phyloP scores from a whole-genome alignment of 129 eudicot species.

The Flaveria brownii region DNA sequence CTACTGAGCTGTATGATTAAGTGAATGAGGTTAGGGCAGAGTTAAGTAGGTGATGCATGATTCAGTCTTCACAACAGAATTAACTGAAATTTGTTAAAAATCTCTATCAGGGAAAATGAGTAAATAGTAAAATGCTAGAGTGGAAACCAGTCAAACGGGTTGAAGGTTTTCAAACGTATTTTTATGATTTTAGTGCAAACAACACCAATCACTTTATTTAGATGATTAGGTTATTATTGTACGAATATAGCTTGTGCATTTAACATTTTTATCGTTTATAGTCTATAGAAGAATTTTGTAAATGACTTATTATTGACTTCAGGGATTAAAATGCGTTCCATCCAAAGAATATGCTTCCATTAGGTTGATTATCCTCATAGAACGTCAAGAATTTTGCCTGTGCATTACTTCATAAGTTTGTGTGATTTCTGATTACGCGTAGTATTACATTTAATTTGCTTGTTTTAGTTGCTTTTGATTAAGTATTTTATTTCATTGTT shows the following conservation, averaged over 20 bases:
- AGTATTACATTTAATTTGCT: neutral
- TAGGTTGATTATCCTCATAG: neutral
- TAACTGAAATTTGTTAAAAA: neutral
- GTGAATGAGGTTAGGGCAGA: neutral
- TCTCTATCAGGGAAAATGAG: neutral
- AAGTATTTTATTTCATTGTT: neutral
- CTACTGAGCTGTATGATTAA: neutral
- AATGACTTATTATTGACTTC: neutral
- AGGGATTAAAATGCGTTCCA: neutral
- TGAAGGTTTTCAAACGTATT: neutral
- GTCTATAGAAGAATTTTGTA: neutral
- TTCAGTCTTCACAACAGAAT: neutral
- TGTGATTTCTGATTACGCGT: neutral
- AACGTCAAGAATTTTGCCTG: neutral
- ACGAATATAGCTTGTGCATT: neutral
- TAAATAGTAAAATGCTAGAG: neutral
- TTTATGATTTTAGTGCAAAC: neutral
- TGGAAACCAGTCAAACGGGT: neutral
- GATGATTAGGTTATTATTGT: neutral
- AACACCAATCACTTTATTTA: neutral
- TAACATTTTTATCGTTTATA: neutral
- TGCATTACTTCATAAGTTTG: neutral
- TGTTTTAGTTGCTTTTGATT: neutral
- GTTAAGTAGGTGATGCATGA: constrained; percentile 9
- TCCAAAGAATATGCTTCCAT: neutral